Percentiles rank a stretch among this genome's conserved stretches.
Conservation (phyloP, 2,329 filamentous ascomycete genomes). For the Ophiostoma himal-ulmi region DNA sequence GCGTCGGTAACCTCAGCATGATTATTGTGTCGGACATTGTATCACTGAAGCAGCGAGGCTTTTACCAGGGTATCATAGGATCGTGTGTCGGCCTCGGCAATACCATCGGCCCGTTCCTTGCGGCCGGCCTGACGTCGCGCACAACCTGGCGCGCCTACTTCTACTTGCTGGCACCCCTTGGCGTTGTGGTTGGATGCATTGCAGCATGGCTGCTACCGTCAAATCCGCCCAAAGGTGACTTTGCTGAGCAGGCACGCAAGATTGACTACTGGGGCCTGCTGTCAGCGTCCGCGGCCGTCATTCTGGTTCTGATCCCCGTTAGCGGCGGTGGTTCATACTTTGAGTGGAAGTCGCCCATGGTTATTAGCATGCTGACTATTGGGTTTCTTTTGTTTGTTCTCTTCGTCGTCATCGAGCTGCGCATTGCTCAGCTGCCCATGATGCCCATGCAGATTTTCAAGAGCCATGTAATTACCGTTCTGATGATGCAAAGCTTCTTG, state of each 20-base stretch:
- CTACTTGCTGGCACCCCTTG: slow-evolving; percentile 47
- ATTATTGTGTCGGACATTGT: slow-evolving; percentile 58
- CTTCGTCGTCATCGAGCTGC: slow-evolving; percentile 24
- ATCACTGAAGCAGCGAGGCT: slow-evolving; percentile 53
- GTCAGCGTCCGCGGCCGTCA: slow-evolving; percentile 43
- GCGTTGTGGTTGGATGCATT: slow-evolving; percentile 40
- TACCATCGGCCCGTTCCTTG: slow-evolving; percentile 40
- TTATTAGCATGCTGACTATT: slow-evolving; percentile 52
- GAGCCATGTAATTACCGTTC: slow-evolving; percentile 17
- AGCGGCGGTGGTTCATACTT: slow-evolving; percentile 54
- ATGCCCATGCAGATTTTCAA: slow-evolving; percentile 26
- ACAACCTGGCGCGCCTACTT: slow-evolving; percentile 42
- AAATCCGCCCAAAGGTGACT: slow-evolving; percentile 32
- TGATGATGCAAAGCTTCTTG: slow-evolving; percentile 24
- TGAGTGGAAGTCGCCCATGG: slow-evolving; percentile 50
- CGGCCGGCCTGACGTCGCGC: slow-evolving; percentile 36
- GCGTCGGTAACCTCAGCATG: slow-evolving; percentile 53
- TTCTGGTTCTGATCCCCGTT: slow-evolving; percentile 52
- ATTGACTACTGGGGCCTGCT: slow-evolving; percentile 57
- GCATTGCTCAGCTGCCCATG: slow-evolving; percentile 24
- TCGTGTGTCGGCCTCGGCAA: slow-evolving; percentile 40
- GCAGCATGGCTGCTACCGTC: slow-evolving; percentile 47
- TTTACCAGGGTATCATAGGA: slow-evolving; percentile 44
- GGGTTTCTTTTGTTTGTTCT: slow-evolving; percentile 19
- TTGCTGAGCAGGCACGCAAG: slow-evolving; percentile 45